Conservation (phyloP, 2,329 filamentous ascomycete genomes). For the Conoideocrella luteorostrata region DNA sequence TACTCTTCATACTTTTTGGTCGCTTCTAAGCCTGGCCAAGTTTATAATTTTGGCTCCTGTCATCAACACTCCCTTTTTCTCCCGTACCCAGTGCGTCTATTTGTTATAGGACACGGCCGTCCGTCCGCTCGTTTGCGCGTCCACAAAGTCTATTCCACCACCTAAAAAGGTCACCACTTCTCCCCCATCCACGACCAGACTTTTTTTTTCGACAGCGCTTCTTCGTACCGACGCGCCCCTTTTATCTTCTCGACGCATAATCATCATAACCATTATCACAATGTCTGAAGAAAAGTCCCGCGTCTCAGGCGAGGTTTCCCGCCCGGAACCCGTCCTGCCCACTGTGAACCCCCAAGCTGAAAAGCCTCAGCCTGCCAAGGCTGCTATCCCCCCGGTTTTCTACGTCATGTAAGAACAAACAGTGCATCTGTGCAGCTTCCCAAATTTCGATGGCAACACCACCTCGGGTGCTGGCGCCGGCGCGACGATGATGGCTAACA, state of each 20-base stretch:
- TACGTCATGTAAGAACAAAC: slow-evolving; percentile 67
- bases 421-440: no score
- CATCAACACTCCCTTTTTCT: background rate
- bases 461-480: no score
- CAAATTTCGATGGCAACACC: background rate
- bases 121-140: slow-evolving; percentile 34
- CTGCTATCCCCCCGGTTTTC: slow-evolving; percentile 69
- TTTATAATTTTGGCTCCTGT: slow-evolving; percentile 23
- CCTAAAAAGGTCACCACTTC: background rate
- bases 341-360: slow-evolving; percentile 71
- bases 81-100: slow-evolving; percentile 5
- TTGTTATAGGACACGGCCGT: slow-evolving; percentile 23
- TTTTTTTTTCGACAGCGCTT: slow-evolving; percentile 17
- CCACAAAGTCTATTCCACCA: slow-evolving; percentile 15
- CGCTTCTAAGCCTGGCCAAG: slow-evolving; percentile 13
- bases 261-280: slow-evolving; percentile 9
- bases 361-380: slow-evolving; percentile 60
- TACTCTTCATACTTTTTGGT: background rate
- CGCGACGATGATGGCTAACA: background rate
- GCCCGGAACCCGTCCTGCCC: slow-evolving; percentile 63
- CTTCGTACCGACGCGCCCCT: slow-evolving; percentile 20
- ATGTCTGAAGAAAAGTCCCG: slow-evolving; percentile 72
- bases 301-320: slow-evolving; percentile 68
- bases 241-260: slow-evolving; percentile 19
- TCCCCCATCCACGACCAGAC: no score